Evolutionary conservation across 202 grass and related monocot species (phyloP).

Genomic region (Panicum hallii): DNA sequence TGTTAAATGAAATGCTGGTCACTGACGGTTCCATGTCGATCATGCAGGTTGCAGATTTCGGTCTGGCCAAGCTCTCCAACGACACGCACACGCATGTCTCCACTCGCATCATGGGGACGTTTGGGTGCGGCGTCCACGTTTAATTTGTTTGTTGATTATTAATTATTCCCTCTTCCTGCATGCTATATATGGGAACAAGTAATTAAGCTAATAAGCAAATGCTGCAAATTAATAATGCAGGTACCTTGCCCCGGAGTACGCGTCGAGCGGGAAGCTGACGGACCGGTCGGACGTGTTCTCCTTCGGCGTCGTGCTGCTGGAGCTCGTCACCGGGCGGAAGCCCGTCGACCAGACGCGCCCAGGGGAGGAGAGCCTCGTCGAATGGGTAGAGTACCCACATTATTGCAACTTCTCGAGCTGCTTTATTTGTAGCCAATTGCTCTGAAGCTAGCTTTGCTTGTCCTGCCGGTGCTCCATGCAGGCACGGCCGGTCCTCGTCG

Average conservation of each 20-base stretch:
- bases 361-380: constrained; percentile 66
- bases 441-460: background rate
- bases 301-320: constrained; percentile 72
- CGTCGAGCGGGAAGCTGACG: constrained; percentile 75
- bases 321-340: constrained; percentile 68
- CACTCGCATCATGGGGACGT: constrained; percentile 89
- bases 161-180: background rate
- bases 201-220: background rate
- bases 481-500: constrained; percentile 57
- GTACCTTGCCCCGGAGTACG: constrained; percentile 73
- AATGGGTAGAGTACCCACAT: constrained; percentile 32
- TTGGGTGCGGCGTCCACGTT: constrained; percentile 49
- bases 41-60: constrained; percentile 83
- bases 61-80: constrained; percentile 75
- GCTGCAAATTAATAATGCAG: background rate
- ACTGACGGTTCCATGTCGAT: background rate
- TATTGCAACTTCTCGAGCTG: too few species aligned
- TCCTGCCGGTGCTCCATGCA: background rate
- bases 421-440: background rate
- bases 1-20: background rate
- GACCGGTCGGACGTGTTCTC: constrained; percentile 74
- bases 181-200: too few species aligned
- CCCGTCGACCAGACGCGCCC: constrained; percentile 54
- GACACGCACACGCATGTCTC: constrained; percentile 70
- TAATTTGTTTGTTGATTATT: too few species aligned